Evolutionary conservation across 176 grass and related monocot species (phyloP).

Genomic region (Hordeum marinum): DNA sequence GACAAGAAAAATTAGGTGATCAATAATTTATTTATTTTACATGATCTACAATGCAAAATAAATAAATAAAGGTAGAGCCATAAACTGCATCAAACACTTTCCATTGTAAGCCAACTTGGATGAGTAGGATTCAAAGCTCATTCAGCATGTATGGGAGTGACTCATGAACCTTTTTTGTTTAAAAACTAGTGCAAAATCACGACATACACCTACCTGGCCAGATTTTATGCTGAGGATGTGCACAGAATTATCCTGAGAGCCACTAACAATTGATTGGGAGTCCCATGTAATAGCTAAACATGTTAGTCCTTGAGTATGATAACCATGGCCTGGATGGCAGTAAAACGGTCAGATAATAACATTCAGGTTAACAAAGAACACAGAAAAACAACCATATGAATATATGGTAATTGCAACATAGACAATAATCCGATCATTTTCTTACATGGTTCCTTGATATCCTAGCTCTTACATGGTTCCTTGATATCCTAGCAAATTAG

Average conservation of each 20-base stretch:
- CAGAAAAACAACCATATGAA: background rate
- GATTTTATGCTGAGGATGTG: slow-evolving; percentile 66
- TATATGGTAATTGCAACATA: background rate
- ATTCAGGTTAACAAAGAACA: background rate
- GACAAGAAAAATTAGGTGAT: background rate
- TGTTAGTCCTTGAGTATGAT: slow-evolving; percentile 75
- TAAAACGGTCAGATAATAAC: background rate
- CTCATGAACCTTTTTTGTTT: background rate
- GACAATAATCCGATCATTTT: no score
- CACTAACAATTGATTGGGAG: slow-evolving; percentile 58
- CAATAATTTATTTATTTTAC: background rate
- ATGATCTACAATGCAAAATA: background rate
- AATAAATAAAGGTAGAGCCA: no score
- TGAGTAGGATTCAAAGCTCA: background rate
- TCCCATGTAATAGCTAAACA: slow-evolving; percentile 70
- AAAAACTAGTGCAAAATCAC: background rate
- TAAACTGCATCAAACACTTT: background rate
- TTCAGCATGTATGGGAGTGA: no score
- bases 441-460: no score
- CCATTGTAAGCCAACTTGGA: background rate
- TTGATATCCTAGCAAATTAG: no score
- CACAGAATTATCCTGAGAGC: slow-evolving; percentile 67
- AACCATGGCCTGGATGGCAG: slow-evolving; percentile 50
- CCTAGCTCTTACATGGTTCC: no score
- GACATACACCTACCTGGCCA: slow-evolving; percentile 44